Base-by-base conservation (phyloP, 345 rosid genomes). In the Arabidopsis thaliana region DNA sequence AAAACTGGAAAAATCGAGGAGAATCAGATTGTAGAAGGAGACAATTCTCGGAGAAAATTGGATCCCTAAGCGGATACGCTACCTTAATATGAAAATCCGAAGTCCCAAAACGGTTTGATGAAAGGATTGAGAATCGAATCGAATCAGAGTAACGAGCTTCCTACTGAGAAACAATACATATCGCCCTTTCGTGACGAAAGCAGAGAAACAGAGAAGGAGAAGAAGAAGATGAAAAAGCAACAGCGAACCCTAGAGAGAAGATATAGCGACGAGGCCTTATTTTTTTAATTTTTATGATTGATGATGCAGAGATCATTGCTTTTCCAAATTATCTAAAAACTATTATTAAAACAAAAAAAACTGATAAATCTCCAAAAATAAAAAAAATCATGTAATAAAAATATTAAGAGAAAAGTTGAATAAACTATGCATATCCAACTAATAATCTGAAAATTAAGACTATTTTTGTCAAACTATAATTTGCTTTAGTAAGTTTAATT, bases 161-260 rank as follows among this genome's bases (percentile, higher is more conserved):
- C 65, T 69, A 6, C 51, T 34, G 49, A 45, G 36, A 69, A 55
- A 53, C 59, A 46, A 70, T 9, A 55, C 66, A 63, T 46, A 70
- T 63, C 67, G 64, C 3, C 16, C 59, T 66, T 33, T 63, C 56
- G 55, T 3, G 59, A 52, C 58, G 73, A 68, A 75, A 75, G 73
- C 53, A 74, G 50, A 45, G 57, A 45, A 30, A 30, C 59, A 67
- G 58, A 52, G 75, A 24, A 61, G 75, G 4, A 45, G 65, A 23
- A 61, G 57, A n/a, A 38, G 36, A 9, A 40, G n/a, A 33, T 2
- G 59, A 10, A 41, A 68, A 7, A 51, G 42, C 38, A 48, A 7
- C 53, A 8, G 53, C 53, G 24, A 70, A 77, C 72, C 81, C 81
- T 78, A 78, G 77, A 71, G 62, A 22, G 67, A 22, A 65, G 55